Evolutionary conservation across 495 filamentous ascomycete genomes (phyloP), one percentile per base, ranked within the genome.

Genomic region (Daldinia childiae): DNA sequence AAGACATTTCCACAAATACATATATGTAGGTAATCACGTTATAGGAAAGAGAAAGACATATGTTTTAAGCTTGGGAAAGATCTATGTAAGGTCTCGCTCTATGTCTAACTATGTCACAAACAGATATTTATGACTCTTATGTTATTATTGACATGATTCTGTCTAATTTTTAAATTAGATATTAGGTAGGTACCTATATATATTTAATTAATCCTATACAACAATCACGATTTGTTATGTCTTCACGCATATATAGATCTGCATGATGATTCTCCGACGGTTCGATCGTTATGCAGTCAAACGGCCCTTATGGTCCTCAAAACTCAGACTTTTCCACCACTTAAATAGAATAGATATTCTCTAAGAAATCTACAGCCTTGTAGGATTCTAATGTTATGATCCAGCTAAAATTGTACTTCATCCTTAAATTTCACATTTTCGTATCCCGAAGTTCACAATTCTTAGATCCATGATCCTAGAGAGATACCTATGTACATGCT

Each of bases 301-400:
- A 70, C 43, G 29, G 50, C 54, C 36, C 32, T 45, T 45, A 56
- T 43, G 56, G 51, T 17, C 51, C 34, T 36, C 52, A 39, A 21
- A 38, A 41, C 34, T 36, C 52, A 39, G 27, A 38, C 39, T 60
- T 62, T 73, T 65, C 66, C 71, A 69, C 62, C 70, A 72, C 50
- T 68, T n/a, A 64, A 55, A 71, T 21, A 17, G 17, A 21, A 45
- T 24, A 29, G 43, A 52, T 59, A 24, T 43, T 64, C 3, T 32
- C 7, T 8, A 39, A 58, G 34, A 30, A 62, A 68, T 50, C 8
- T 26, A 59, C 50, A 62, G 5, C 24, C 50, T 11, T 21, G 32
- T 58, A 11, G 21, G 50, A 36, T 67, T 59, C 39, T 34, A 63
- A 36, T 43, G 43, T 21, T 54, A 34, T 17, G 34, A 32, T 52